phyloP scores from a whole-genome alignment of 2,329 filamentous ascomycete genomes.

The Scorias spongiosa region DNA sequence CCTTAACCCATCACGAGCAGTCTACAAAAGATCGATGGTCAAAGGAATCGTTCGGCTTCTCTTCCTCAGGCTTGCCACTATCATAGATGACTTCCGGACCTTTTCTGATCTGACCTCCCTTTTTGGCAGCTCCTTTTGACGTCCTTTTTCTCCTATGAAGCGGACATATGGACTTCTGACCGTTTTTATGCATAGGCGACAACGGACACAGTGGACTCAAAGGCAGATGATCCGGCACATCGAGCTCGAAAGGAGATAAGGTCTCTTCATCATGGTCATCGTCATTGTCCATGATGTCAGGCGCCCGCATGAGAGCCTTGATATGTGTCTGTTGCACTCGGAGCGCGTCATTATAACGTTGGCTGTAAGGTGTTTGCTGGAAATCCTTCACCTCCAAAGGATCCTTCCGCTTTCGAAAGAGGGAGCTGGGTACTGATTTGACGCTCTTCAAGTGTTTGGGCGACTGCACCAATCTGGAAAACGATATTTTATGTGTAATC shows the following conservation, averaged over 20 bases:
- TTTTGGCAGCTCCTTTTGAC: background rate
- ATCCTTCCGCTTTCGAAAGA: background rate
- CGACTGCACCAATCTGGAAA: background rate
- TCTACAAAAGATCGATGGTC: too few species aligned
- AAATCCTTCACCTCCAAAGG: conserved; percentile 15
- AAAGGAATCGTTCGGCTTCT: too few species aligned
- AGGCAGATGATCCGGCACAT: conserved; percentile 29
- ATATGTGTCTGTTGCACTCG: conserved; percentile 12
- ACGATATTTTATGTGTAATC: background rate
- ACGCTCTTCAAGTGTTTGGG: background rate
- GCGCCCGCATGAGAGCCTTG: conserved; percentile 11
- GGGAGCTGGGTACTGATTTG: background rate
- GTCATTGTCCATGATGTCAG: conserved; percentile 10
- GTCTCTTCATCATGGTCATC: conserved; percentile 8
- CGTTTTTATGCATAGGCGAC: conserved; percentile 21
- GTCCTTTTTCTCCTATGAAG: conserved; percentile 21
- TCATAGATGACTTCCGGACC: too few species aligned
- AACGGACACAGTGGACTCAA: conserved; percentile 28
- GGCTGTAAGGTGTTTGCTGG: conserved; percentile 16
- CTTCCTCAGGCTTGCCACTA: too few species aligned
- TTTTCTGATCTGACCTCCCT: too few species aligned
- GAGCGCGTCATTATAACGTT: conserved; percentile 16
- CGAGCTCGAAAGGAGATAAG: conserved; percentile 17
- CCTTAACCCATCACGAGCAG: too few species aligned
- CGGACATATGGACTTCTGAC: conserved; percentile 23